Percentiles rank a stretch among this genome's conserved stretches.
Evolutionary conservation across 176 grass and related monocot genomes (phyloP).

Genomic region (Rhipidocladum racemiflorum): DNA sequence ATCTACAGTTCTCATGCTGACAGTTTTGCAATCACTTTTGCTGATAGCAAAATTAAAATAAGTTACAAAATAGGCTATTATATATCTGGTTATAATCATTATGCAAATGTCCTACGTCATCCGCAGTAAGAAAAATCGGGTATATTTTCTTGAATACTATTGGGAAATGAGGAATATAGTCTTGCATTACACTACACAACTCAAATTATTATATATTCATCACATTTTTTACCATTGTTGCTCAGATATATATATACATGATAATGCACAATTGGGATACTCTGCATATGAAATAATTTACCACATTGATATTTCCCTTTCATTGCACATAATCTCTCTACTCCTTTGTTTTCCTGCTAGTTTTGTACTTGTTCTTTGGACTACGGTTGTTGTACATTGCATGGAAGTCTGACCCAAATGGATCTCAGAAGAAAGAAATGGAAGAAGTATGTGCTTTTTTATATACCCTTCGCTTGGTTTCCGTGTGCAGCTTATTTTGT

Average conservation of each 20-base stretch:
- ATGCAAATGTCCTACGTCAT: not conserved
- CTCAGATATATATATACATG: not conserved
- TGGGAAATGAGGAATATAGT: not conserved
- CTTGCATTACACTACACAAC: not conserved
- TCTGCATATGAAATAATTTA: constrained; percentile 3
- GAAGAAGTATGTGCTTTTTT: constrained; percentile 64
- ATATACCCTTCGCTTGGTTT: not conserved
- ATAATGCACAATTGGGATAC: not conserved
- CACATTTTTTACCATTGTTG: not conserved
- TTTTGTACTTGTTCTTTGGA: constrained; percentile 86
- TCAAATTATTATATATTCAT: not conserved
- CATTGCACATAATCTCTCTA: constrained; percentile 17
- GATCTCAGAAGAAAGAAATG: constrained; percentile 85
- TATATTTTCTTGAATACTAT: not conserved
- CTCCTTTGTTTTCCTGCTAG: constrained; percentile 38
- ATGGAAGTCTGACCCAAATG: constrained; percentile 77
- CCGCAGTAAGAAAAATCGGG: not conserved
- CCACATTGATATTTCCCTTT: not conserved
- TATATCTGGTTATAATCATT: not conserved
- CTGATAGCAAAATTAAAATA: not conserved
- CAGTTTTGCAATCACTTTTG: not conserved
- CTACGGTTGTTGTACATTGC: constrained; percentile 86
- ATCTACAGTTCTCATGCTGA: not conserved
- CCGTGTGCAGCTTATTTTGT: not conserved
- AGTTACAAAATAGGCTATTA: not conserved